Evolutionary conservation across 352 stramenopile genomes (phyloP).

Genomic region (Aphanomyces stellatus): DNA sequence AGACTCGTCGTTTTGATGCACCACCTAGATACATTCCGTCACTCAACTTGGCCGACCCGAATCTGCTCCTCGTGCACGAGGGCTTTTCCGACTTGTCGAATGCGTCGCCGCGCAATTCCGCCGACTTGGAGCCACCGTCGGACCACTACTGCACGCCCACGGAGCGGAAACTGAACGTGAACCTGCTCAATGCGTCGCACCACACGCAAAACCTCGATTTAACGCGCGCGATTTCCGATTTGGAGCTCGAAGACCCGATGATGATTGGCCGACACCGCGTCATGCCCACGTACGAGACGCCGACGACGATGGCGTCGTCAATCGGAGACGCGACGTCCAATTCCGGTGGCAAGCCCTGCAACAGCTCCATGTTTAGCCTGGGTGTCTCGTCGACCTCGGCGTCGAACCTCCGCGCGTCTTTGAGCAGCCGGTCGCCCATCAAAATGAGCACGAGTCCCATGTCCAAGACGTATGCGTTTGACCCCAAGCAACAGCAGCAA

Average conservation of each 20-base stretch:
- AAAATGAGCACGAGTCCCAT: not conserved
- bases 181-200: slow-evolving; percentile 31
- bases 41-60: slow-evolving; percentile 3
- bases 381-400: not conserved
- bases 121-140: slow-evolving; percentile 15
- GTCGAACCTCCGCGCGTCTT: slow-evolving; percentile 1
- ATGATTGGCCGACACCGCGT: slow-evolving; percentile 43
- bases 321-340: slow-evolving; percentile 3
- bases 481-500: not conserved
- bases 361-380: slow-evolving; percentile 5
- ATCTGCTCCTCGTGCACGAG: not conserved
- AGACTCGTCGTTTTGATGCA: no score
- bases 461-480: slow-evolving; percentile 1
- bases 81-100: slow-evolving; percentile 7
- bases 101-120: not conserved
- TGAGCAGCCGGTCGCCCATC: not conserved
- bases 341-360: slow-evolving; percentile 4
- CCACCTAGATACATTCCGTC: slow-evolving; percentile 9
- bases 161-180: not conserved
- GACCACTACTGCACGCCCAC: not conserved
- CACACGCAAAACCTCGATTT: slow-evolving; percentile 77
- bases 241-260: slow-evolving; percentile 70
- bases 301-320: not conserved
- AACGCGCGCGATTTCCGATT: slow-evolving; percentile 59
- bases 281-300: not conserved